Percentiles rank a stretch among this genome's conserved stretches.
These are phyloP conservation scores for Paraleonurus japonicus DNA, from an alignment of 257 asterid genomes.

Conservation along the genomic window DNA sequence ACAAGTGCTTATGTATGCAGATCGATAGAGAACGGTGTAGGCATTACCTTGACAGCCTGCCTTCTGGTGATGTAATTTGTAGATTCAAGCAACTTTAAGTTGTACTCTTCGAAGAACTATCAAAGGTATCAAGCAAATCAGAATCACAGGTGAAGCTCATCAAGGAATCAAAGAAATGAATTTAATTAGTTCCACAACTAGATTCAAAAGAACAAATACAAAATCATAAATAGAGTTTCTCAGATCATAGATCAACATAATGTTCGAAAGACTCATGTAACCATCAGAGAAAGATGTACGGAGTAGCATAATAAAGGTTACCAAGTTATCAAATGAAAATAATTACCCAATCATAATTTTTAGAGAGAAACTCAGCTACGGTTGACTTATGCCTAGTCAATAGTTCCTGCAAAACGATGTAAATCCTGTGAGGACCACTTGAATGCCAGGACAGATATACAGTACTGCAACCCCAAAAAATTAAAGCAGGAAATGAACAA, in stretches of 20 bases:
- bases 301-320: not conserved
- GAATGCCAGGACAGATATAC: constrained; percentile 8
- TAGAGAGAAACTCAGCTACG: constrained; percentile 86
- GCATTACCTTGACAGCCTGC: constrained; percentile 80
- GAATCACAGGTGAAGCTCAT: constrained; percentile 6
- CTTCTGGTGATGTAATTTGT: constrained; percentile 83
- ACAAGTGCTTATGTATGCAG: not conserved
- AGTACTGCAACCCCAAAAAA: not conserved
- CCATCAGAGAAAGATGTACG: constrained; percentile 10
- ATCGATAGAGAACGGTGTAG: constrained; percentile 12
- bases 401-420: constrained; percentile 71
- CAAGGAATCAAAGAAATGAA: not conserved
- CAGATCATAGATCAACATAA: constrained; percentile 15
- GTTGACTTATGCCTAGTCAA: constrained; percentile 96
- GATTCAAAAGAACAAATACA: not conserved
- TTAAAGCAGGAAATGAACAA: not conserved
- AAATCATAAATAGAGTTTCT: not conserved
- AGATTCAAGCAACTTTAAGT: constrained; percentile 83
- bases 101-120: constrained; percentile 82
- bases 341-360: constrained; percentile 92
- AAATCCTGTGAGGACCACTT: constrained; percentile 26
- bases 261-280: not conserved
- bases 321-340: constrained; percentile 11
- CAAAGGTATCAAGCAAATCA: constrained; percentile 15
- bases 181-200: not conserved